Evolutionary conservation across 1,284 basidiomycete species (phyloP), one percentile per base, ranked within the genome.

Genomic region (Chalciporus sp.): DNA sequence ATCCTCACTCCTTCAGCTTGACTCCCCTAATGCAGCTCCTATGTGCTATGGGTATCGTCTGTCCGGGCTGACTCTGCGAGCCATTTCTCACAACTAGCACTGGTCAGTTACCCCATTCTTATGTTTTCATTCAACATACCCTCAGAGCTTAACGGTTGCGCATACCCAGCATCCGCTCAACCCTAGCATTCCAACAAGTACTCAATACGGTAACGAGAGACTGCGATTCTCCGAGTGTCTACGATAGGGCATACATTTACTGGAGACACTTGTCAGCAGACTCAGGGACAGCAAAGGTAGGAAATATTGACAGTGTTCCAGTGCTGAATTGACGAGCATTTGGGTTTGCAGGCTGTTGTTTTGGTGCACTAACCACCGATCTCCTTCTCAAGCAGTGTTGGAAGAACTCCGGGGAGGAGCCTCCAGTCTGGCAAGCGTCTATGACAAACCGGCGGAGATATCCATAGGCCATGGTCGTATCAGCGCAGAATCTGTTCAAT

Each of bases 201-300:
- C 77, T 99, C 33, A 90, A 94, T 60, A 93, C 92, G 0, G 96
- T 96, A 1, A 99, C 97, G 4, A 95, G 95, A 67, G 94, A 96
- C 62, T 97, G 94, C 59, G 96, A 99, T 67, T 96, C 92, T 19
- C 94, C 97, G 6, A 96, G 99, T 71, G 86, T 99, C n/a, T 82
- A 95, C 44, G 96, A 99, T 70, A 82, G 94, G 28, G 94, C 94
- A 0, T 98, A 97, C 70, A 96, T 98, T 46, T 98, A 98, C 69
- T 98, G 95, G 95, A 81, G 96, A 56, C 71, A 98, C 58, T 73
- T 98, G 42, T 95, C 92, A 10, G 93, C 93, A 37, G 96, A 99
- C 72, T 90, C 94, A 2, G 92, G 85, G 4, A 94, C 95, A 19
- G 95, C 95, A 0, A 97, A 95, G 82, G 94, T 92, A 59, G 75